Evolutionary conservation across 208 protist genomes (phyloP).

Genomic region (Leishmania braziliensis): DNA sequence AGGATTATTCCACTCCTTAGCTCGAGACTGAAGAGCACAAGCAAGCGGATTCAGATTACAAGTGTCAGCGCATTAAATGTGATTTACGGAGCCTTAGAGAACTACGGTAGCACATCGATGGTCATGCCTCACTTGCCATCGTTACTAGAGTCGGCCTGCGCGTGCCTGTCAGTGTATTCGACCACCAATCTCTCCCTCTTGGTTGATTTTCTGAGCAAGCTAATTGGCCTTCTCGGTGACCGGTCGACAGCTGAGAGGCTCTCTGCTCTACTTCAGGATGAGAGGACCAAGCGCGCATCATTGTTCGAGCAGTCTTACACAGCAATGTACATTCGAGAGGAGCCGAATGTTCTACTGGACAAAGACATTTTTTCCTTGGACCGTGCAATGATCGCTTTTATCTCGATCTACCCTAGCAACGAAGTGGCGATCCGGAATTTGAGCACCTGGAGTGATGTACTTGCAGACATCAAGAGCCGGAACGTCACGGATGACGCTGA

Average conservation of each 20-base stretch:
- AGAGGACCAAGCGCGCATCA: constrained; percentile 40
- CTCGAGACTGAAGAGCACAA: constrained; percentile 64
- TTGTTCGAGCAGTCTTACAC: constrained; percentile 77
- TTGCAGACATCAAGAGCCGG: constrained; percentile 59
- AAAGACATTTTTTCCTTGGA: constrained; percentile 88
- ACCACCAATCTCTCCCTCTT: constrained; percentile 73
- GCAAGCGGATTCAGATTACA: constrained; percentile 79
- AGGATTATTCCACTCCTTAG: constrained; percentile 48
- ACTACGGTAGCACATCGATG: constrained; percentile 30
- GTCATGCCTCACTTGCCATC: constrained; percentile 28
- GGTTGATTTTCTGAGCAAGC: constrained; percentile 51
- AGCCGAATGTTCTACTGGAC: constrained; percentile 67
- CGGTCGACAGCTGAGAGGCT: constrained; percentile 31
- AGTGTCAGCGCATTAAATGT: constrained; percentile 67
- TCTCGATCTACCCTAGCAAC: constrained; percentile 47
- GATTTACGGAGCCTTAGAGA: constrained; percentile 42
- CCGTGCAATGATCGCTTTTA: constrained; percentile 55
- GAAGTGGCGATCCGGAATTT: constrained; percentile 47
- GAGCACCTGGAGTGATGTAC: constrained; percentile 51
- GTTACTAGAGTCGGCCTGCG: constrained; percentile 43
- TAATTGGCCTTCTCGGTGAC: constrained; percentile 30
- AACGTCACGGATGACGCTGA: constrained; percentile 63
- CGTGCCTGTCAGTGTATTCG: constrained; percentile 76
- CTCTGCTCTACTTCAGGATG: constrained; percentile 40
- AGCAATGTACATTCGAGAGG: constrained; percentile 50